A percentile compares a stretch with the other conserved stretches of the same genome.
Evolutionary conservation across 2,329 filamentous ascomycete genomes (phyloP).

Genomic region (Hyphodiscus sp.): DNA sequence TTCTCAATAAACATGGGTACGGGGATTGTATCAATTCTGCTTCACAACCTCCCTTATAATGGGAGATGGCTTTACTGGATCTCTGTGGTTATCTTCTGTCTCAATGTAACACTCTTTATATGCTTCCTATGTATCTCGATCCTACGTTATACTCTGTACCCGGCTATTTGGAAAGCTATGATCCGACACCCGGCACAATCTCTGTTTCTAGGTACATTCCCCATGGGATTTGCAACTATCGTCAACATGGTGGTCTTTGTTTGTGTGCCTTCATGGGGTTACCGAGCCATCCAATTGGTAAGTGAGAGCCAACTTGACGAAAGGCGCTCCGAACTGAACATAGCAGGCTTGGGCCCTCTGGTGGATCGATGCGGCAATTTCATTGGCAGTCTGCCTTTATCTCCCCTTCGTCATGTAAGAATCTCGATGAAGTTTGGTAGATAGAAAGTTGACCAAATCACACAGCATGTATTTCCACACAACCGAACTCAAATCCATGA

Average conservation of each 20-base stretch:
- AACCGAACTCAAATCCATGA: conserved; percentile 50
- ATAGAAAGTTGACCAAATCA: conserved; percentile 2
- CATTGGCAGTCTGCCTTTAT: conserved; percentile 46
- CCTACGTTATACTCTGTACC: conserved; percentile 58
- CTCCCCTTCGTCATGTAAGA: conserved; percentile 50
- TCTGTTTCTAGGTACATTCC: conserved; percentile 61
- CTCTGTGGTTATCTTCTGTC: conserved; percentile 51
- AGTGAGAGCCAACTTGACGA: conserved; percentile 3
- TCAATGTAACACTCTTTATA: conserved; percentile 53
- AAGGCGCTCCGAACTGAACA: conserved; percentile 8
- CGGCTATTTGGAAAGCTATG: conserved; percentile 60
- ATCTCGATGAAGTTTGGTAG: neutral
- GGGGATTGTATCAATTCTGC: conserved; percentile 57
- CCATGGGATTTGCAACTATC: conserved; percentile 63
- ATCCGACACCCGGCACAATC: conserved; percentile 59
- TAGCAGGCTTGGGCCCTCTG: conserved; percentile 47
- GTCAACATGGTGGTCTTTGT: conserved; percentile 58
- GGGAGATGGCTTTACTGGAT: conserved; percentile 51
- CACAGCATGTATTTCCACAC: conserved; percentile 28
- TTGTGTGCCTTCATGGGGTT: conserved; percentile 54
- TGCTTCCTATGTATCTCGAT: conserved; percentile 47
- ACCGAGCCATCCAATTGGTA: conserved; percentile 44
- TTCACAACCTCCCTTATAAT: conserved; percentile 57
- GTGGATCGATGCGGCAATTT: conserved; percentile 49
- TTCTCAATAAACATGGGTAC: conserved; percentile 61